Conservation (phyloP, 2,329 filamentous ascomycete genomes). For the Botryosphaeria agaves region DNA sequence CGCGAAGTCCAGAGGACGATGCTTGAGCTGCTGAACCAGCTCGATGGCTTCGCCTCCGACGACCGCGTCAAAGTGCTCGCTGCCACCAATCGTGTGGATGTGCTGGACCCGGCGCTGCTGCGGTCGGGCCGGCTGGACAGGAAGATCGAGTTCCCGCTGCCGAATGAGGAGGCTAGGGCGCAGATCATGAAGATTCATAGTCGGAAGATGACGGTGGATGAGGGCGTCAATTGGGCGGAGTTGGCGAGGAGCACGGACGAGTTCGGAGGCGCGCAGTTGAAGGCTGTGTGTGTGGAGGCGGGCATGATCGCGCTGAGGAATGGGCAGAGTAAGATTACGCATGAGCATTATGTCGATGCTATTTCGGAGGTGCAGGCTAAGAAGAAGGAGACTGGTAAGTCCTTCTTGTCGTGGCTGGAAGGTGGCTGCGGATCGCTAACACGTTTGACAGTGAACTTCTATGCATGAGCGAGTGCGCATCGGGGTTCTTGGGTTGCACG, state of each 20-base stretch:
- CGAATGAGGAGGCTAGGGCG: slow-evolving; percentile 91
- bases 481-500: too few relatives aligned
- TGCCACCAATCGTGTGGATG: slow-evolving; percentile 86
- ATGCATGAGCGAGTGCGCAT: too few relatives aligned
- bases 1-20: slow-evolving; percentile 97
- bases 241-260: slow-evolving; percentile 93
- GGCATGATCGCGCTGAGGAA: slow-evolving; percentile 96
- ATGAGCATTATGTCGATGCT: slow-evolving; percentile 97
- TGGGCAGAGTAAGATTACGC: slow-evolving; percentile 90
- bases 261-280: slow-evolving; percentile 93
- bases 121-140: slow-evolving; percentile 84
- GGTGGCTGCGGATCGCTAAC: too few relatives aligned
- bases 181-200: slow-evolving; percentile 97
- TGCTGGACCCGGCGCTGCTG: slow-evolving; percentile 78
- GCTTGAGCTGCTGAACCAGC: slow-evolving; percentile 95
- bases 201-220: slow-evolving; percentile 93
- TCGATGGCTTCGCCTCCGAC: slow-evolving; percentile 93
- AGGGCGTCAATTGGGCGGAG: slow-evolving; percentile 88
- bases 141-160: slow-evolving; percentile 96
- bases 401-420: too few relatives aligned
- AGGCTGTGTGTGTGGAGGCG: slow-evolving; percentile 96
- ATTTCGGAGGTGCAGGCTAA: slow-evolving; percentile 89
- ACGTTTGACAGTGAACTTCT: too few relatives aligned
- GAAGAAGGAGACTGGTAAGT: too few relatives aligned
- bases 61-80: slow-evolving; percentile 94